A percentile compares a stretch with the other conserved stretches of the same genome.
These are phyloP conservation scores for Physcia stellaris DNA, from an alignment of 495 filamentous ascomycete species.

Conservation along the genomic window DNA sequence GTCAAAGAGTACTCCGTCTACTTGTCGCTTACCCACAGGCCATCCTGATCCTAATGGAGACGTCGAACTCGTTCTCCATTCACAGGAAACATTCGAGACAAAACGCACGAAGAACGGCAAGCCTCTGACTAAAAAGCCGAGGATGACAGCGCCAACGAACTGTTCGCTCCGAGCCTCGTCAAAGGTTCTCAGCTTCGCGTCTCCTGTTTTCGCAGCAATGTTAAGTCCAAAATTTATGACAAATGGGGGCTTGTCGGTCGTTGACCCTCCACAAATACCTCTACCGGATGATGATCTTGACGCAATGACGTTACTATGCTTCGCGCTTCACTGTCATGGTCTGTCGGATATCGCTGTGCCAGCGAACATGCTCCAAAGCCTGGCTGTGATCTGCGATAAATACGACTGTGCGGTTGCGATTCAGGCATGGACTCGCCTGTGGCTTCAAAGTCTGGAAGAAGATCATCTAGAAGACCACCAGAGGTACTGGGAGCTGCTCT, in stretches of 20 bases:
- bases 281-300: conserved; percentile 9
- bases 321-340: conserved; percentile 13
- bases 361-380: background rate
- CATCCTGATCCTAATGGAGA: too few species aligned
- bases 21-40: too few species aligned
- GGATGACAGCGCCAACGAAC: background rate
- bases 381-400: conserved; percentile 11
- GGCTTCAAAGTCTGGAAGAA: too few species aligned
- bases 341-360: background rate
- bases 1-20: too few species aligned
- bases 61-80: too few species aligned
- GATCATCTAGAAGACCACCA: too few species aligned
- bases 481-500: too few species aligned
- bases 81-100: background rate
- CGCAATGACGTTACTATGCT: conserved; percentile 8
- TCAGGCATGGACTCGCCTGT: conserved; percentile 11
- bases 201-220: conserved; percentile 15
- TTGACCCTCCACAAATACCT: conserved; percentile 1
- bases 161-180: conserved; percentile 13
- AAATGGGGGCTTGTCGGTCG: conserved; percentile 1
- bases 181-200: conserved; percentile 13
- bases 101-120: background rate
- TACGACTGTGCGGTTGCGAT: conserved; percentile 11
- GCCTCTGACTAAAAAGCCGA: background rate
- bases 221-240: conserved; percentile 13